These are phyloP conservation scores for Zygosaccharomyces bailii DNA, from an alignment of 805 yeast species.

Conservation along the genomic window DNA sequence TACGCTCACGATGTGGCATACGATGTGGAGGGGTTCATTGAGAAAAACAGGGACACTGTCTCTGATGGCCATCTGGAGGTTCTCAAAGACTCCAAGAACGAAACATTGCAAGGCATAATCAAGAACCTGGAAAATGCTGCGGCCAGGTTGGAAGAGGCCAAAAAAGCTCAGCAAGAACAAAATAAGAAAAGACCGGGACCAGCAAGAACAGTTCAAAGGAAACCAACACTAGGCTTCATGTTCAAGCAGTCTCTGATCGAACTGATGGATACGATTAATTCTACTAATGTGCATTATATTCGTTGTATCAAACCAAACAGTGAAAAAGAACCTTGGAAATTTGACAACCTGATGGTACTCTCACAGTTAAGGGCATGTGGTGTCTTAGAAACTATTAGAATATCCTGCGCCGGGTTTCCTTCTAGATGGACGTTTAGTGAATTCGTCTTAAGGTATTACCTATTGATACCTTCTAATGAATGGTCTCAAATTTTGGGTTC, in stretches of 20 bases:
- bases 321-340: conserved; percentile 89
- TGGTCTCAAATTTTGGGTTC: conserved; percentile 57
- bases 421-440: conserved; percentile 94
- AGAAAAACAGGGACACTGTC: conserved; percentile 94
- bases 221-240: conserved; percentile 93
- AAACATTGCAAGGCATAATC: conserved; percentile 61
- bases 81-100: conserved; percentile 64
- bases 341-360: conserved; percentile 93
- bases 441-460: conserved; percentile 84
- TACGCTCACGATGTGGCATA: conserved; percentile 93
- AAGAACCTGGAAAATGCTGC: conserved; percentile 59
- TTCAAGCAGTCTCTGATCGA: conserved; percentile 90
- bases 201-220: conserved; percentile 53
- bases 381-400: conserved; percentile 92
- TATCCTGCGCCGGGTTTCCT: conserved; percentile 97
- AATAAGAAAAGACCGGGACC: conserved; percentile 40
- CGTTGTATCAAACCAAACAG: conserved; percentile 98
- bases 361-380: conserved; percentile 97
- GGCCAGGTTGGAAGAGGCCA: conserved; percentile 41
- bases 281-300: conserved; percentile 94
- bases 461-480: conserved; percentile 65
- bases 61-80: conserved; percentile 93
- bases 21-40: conserved; percentile 92
- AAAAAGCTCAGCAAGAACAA: conserved; percentile 34
- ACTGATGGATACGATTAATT: conserved; percentile 85